Conservation (phyloP, 805 yeast species). For the Scheffersomyces stipitis region DNA sequence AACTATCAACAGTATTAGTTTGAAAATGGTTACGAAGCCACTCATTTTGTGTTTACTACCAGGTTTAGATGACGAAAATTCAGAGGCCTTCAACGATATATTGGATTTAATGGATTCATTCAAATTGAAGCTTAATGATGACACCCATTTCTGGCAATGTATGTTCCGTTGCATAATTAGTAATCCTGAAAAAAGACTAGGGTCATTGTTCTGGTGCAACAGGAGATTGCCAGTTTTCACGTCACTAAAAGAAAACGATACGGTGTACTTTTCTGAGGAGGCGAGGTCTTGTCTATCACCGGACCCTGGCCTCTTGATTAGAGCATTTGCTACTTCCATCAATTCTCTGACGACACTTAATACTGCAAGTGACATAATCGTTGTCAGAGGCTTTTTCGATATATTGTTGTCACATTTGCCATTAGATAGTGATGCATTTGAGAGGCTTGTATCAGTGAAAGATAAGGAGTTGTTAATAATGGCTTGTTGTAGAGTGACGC, state of each 20-base stretch:
- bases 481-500: slow-evolving; percentile 65
- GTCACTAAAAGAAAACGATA: slow-evolving; percentile 21
- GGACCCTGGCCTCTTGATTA: slow-evolving; percentile 72
- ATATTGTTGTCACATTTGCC: slow-evolving; percentile 67
- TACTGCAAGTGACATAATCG: slow-evolving; percentile 54
- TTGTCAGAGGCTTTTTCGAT: slow-evolving; percentile 88
- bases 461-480: slow-evolving; percentile 62
- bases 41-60: slow-evolving; percentile 73
- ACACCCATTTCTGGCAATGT: slow-evolving; percentile 83
- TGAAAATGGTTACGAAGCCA: slow-evolving; percentile 64
- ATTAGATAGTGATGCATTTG: slow-evolving; percentile 58
- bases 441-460: slow-evolving; percentile 41
- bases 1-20: slow-evolving; percentile 41
- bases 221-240: slow-evolving; percentile 63
- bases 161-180: slow-evolving; percentile 72
- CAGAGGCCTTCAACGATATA: slow-evolving; percentile 71
- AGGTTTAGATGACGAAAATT: slow-evolving; percentile 89
- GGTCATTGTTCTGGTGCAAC: slow-evolving; percentile 77
- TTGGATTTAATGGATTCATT: slow-evolving; percentile 61
- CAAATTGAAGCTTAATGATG: slow-evolving; percentile 56
- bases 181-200: slow-evolving; percentile 76
- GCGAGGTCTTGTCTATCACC: slow-evolving; percentile 67
- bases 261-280: slow-evolving; percentile 36
- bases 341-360: slow-evolving; percentile 34
- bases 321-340: slow-evolving; percentile 73